These are phyloP conservation scores for Pleurotus sapidus DNA, from an alignment of 768 basidiomycete genomes.

Conservation along the genomic window DNA sequence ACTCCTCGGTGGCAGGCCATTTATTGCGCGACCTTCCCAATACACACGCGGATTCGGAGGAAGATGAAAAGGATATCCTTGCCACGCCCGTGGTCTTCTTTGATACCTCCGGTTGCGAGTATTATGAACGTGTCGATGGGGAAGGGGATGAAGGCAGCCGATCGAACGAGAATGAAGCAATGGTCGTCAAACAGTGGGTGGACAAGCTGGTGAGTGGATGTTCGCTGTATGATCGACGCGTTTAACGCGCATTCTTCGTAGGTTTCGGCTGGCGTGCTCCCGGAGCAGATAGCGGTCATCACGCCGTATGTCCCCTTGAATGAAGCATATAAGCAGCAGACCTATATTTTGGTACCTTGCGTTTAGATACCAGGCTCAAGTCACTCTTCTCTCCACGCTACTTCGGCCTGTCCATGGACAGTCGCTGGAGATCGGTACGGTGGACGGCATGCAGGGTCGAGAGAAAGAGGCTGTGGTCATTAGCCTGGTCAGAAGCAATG, in stretches of 20 bases:
- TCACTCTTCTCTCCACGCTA: conserved; percentile 75
- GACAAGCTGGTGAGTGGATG: conserved; percentile 58
- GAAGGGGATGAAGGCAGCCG: conserved; percentile 87
- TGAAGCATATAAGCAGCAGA: background rate
- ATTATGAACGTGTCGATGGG: conserved; percentile 79
- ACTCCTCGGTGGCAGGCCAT: conserved; percentile 67
- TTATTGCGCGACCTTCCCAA: conserved; percentile 71
- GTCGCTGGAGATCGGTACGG: conserved; percentile 85
- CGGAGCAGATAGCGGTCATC: conserved; percentile 72
- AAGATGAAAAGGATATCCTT: conserved; percentile 70
- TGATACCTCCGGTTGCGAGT: conserved; percentile 93
- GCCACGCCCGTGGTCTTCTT: conserved; percentile 85
- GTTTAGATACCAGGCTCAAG: conserved; percentile 89
- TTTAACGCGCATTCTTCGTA: background rate
- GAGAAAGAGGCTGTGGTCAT: conserved; percentile 95
- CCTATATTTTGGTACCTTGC: background rate
- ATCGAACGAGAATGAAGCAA: conserved; percentile 94
- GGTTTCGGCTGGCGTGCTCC: conserved; percentile 20
- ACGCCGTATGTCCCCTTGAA: conserved; percentile 51
- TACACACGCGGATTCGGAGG: conserved; percentile 48
- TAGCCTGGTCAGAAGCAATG: conserved; percentile 90
- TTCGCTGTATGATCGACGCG: no score
- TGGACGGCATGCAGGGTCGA: conserved; percentile 96
- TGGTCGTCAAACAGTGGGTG: conserved; percentile 80
- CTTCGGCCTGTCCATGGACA: conserved; percentile 68